These are phyloP conservation scores for Eucalyptus cloeziana DNA, from an alignment of 345 rosid species.

Conservation along the genomic window DNA sequence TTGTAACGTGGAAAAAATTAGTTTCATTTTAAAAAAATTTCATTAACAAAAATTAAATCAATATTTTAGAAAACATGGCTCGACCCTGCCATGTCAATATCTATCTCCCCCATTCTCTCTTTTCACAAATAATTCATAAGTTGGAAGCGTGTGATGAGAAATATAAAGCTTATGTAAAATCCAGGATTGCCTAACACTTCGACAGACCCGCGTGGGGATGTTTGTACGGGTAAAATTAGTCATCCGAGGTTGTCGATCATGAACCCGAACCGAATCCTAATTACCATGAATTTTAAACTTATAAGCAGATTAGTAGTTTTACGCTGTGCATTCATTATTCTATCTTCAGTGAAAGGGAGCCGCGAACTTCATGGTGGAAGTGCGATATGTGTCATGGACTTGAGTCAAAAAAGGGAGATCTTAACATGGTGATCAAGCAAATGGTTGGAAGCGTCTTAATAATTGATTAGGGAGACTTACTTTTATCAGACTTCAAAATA, in stretches of 20 bases:
- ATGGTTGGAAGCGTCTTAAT: too few species aligned
- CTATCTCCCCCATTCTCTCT: background rate
- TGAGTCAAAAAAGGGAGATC: too few species aligned
- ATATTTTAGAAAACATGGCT: too few species aligned
- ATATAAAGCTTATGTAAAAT: background rate
- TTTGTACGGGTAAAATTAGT: accelerated
- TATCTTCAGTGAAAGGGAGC: background rate
- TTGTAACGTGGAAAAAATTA: too few species aligned
- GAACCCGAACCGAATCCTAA: background rate
- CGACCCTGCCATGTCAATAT: too few species aligned
- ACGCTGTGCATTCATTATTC: background rate
- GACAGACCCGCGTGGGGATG: background rate
- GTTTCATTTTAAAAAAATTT: too few species aligned
- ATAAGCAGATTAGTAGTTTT: background rate
- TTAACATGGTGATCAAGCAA: too few species aligned
- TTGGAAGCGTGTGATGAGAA: accelerated
- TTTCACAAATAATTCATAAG: background rate
- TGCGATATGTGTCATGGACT: background rate
- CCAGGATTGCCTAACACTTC: background rate
- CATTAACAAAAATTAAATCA: too few species aligned
- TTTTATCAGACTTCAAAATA: too few species aligned
- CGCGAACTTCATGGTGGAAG: background rate
- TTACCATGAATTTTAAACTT: background rate
- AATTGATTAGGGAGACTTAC: too few species aligned
- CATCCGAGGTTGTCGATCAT: background rate